Percentiles rank a stretch among this genome's conserved stretches.
Evolutionary conservation across 352 stramenopile species (phyloP).

Genomic region (Phytophthora tentaculata): DNA sequence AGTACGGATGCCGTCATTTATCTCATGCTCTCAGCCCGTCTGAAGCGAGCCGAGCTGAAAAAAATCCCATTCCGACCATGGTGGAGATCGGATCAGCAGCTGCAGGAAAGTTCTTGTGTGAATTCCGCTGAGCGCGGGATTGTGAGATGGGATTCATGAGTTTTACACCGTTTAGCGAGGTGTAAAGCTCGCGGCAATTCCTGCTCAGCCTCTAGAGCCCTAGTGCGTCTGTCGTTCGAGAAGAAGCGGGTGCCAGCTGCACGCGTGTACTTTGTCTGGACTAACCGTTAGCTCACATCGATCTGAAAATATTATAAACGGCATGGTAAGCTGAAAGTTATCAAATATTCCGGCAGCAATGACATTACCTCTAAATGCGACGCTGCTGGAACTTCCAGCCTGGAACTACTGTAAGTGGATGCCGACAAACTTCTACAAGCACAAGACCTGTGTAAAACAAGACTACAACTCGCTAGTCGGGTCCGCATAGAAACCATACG

Average conservation of each 20-base stretch:
- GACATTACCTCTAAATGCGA: background rate
- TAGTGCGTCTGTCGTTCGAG: background rate
- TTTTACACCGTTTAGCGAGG: too few species aligned
- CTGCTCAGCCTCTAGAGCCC: too few species aligned
- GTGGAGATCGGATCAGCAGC: too few species aligned
- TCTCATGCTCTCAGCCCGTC: background rate
- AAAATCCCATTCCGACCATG: too few species aligned
- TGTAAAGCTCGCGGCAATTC: too few species aligned
- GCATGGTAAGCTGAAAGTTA: background rate
- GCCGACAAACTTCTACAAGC: background rate
- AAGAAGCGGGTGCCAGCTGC: background rate
- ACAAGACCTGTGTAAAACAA: background rate
- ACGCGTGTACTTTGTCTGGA: background rate
- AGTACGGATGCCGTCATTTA: constrained; percentile 1
- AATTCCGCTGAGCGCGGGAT: too few species aligned
- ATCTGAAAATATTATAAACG: background rate
- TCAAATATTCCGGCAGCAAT: background rate
- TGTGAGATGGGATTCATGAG: too few species aligned
- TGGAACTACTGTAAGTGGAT: too few species aligned
- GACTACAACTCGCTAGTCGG: constrained; percentile 7
- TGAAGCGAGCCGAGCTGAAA: too few species aligned
- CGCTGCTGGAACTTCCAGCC: background rate
- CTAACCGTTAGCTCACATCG: background rate
- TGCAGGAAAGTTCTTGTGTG: too few species aligned
- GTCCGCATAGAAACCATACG: constrained; percentile 2